Evolutionary conservation across 73 alveolate species (phyloP).

Genomic region (Tetrahymena thermophila): DNA sequence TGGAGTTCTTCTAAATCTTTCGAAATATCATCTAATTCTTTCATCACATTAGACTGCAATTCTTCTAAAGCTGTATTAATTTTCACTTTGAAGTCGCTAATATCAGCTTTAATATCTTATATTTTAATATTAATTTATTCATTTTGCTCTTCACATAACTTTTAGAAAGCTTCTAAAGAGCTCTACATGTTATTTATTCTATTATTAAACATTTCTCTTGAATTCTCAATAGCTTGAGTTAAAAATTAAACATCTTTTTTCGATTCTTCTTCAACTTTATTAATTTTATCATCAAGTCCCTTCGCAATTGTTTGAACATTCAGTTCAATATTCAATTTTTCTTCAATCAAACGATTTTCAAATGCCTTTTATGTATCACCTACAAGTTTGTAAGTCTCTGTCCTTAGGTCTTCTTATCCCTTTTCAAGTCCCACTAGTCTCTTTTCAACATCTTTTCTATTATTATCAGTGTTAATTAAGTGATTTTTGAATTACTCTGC

Average conservation of each 20-base stretch:
- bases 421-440: constrained; percentile 3
- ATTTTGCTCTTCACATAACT: not conserved
- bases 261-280: constrained; percentile 29
- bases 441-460: constrained; percentile 3
- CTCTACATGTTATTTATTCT: not conserved
- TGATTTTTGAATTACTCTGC: constrained; percentile 26
- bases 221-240: constrained; percentile 10
- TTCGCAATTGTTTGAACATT: not conserved
- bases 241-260: not conserved
- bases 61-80: not conserved
- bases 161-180: not conserved
- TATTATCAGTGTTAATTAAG: constrained; percentile 8
- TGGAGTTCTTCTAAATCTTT: not conserved
- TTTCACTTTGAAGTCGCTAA: not conserved
- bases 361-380: constrained; percentile 5
- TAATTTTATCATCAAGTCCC: constrained; percentile 15
- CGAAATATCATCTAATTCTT: not conserved
- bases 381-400: not conserved
- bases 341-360: constrained; percentile 11
- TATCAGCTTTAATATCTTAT: not conserved
- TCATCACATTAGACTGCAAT: not conserved
- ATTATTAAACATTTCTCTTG: not conserved
- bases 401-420: constrained; percentile 10
- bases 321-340: not conserved
- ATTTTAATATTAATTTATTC: not conserved